Evolutionary conservation across 768 basidiomycete genomes (phyloP).

Genomic region (Naganishia vaughanmartiniae): DNA sequence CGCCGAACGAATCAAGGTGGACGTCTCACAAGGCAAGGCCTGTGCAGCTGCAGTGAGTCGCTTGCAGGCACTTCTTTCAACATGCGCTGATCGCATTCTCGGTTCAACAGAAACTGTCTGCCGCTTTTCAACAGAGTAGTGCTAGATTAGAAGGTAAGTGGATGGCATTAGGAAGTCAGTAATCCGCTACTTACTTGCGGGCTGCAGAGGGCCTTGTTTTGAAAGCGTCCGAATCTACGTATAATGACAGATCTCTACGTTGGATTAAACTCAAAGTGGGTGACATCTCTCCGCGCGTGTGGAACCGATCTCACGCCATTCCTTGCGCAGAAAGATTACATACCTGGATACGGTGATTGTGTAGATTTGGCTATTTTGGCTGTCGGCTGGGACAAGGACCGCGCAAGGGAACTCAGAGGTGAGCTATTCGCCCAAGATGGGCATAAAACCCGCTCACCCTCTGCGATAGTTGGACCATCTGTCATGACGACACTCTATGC

Average conservation of each 20-base stretch:
- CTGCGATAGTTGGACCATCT: conserved; percentile 62
- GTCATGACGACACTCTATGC: conserved; percentile 78
- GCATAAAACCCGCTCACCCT: conserved; percentile 26
- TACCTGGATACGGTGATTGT: conserved; percentile 76
- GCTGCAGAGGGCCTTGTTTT: conserved; percentile 61
- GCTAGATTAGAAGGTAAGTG: conserved; percentile 34
- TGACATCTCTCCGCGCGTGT: not conserved
- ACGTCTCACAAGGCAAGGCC: conserved; percentile 48
- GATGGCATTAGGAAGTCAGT: not conserved
- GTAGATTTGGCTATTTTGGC: conserved; percentile 75
- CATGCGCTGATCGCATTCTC: not conserved
- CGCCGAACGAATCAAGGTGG: conserved; percentile 60
- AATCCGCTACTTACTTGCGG: not conserved
- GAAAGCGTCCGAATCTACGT: conserved; percentile 68
- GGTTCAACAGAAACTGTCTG: not conserved
- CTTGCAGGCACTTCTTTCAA: not conserved
- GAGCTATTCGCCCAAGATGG: conserved; percentile 18
- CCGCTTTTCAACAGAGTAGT: conserved; percentile 28
- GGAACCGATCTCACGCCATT: not conserved
- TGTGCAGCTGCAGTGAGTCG: conserved; percentile 8
- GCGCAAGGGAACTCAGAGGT: conserved; percentile 76
- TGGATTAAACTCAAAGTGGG: conserved; percentile 72
- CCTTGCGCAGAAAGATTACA: conserved; percentile 68
- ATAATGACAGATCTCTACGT: conserved; percentile 64
- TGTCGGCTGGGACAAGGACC: conserved; percentile 73